phyloP scores from a whole-genome alignment of 192 early-diverging fungal genomes.

The Coemansia sp. region DNA sequence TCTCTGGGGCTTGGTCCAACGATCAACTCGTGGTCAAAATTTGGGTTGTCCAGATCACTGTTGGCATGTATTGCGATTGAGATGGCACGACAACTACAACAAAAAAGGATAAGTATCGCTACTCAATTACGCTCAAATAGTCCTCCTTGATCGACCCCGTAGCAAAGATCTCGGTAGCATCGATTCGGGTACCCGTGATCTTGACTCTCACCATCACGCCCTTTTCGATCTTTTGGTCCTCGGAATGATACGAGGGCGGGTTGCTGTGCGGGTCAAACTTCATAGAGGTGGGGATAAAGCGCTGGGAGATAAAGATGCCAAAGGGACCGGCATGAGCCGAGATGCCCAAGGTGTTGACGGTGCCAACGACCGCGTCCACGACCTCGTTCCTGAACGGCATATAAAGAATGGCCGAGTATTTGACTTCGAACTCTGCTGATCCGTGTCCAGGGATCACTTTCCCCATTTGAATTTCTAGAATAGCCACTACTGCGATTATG shows the following conservation, averaged over 20 bases:
- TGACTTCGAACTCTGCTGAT: conserved; percentile 90
- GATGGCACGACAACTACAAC: not conserved
- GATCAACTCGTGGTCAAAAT: not conserved
- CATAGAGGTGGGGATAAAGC: conserved; percentile 86
- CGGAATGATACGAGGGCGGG: conserved; percentile 80
- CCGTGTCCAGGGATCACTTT: conserved; percentile 78
- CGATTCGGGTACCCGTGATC: conserved; percentile 87
- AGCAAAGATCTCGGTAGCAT: conserved; percentile 93
- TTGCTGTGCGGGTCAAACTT: conserved; percentile 89
- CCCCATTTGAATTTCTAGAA: conserved; percentile 81
- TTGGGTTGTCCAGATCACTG: not conserved
- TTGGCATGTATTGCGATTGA: too few relatives aligned
- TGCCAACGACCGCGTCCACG: conserved; percentile 86
- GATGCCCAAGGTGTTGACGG: conserved; percentile 95
- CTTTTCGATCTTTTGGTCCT: conserved; percentile 84
- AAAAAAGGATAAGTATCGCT: not conserved
- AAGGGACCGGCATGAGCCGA: conserved; percentile 95
- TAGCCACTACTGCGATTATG: conserved; percentile 85
- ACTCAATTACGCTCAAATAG: conserved; percentile 82
- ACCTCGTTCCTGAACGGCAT: conserved; percentile 98
- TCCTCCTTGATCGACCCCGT: conserved; percentile 99
- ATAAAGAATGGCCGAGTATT: conserved; percentile 94
- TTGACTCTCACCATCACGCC: conserved; percentile 84
- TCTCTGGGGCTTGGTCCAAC: not conserved
- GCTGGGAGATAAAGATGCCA: conserved; percentile 86